A percentile compares a stretch with the other conserved stretches of the same genome.
phyloP scores from a whole-genome alignment of 202 grass and related monocot species.

The Carex arenaria region DNA sequence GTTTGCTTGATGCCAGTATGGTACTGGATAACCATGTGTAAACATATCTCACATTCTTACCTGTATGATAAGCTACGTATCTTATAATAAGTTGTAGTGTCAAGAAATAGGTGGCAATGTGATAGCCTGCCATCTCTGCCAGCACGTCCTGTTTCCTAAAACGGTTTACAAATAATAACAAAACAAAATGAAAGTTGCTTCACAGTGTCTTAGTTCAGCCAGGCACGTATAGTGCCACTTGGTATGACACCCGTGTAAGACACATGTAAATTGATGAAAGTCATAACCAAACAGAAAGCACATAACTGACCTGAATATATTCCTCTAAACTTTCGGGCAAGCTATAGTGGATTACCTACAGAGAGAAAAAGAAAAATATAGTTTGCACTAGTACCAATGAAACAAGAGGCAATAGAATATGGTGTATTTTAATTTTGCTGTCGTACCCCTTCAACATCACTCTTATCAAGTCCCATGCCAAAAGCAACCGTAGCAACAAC shows the following conservation, averaged over 20 bases:
- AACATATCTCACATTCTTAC: constrained; percentile 12
- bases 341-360: constrained; percentile 93
- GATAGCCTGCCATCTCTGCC: constrained; percentile 72
- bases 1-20: not conserved
- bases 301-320: constrained; percentile 69
- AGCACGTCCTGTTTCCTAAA: constrained; percentile 97
- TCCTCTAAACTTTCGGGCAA: constrained; percentile 96
- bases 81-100: constrained; percentile 76
- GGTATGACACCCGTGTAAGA: not conserved
- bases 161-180: constrained; percentile 10
- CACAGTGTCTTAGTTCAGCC: not conserved
- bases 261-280: not conserved
- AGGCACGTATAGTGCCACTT: not conserved
- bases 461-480: constrained; percentile 98
- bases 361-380: constrained; percentile 23
- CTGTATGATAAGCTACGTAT: constrained; percentile 78
- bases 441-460: constrained; percentile 93
- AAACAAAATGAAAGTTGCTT: constrained; percentile 24
- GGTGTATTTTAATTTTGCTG: constrained; percentile 14
- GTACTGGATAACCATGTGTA: not conserved
- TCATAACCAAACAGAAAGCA: constrained; percentile 2
- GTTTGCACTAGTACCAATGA: constrained; percentile 23
- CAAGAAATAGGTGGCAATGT: constrained; percentile 88
- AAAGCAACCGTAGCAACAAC: constrained; percentile 96
- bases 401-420: not conserved